These are phyloP conservation scores for Saksenaea vasiformis DNA, from an alignment of 371 early-diverging fungal genomes.

Conservation along the genomic window DNA sequence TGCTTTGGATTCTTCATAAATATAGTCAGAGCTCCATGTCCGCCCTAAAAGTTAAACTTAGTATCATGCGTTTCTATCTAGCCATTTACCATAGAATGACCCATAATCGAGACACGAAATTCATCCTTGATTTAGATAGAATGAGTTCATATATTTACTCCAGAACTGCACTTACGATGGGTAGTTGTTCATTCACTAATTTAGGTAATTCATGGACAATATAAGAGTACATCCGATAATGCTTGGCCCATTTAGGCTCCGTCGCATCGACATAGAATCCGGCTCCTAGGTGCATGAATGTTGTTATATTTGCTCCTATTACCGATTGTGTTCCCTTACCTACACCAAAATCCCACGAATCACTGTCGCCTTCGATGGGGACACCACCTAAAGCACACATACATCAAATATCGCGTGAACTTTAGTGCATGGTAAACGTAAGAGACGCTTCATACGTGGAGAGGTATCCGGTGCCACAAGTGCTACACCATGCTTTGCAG, in stretches of 20 bases:
- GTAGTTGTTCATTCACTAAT: constrained; percentile 56
- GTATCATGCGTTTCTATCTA: not conserved
- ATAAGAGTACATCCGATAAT: constrained; percentile 89
- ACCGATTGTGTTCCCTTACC: constrained; percentile 19
- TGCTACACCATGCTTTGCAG: constrained; percentile 70
- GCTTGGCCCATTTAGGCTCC: constrained; percentile 66
- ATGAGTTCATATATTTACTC: not conserved
- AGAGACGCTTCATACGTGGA: constrained; percentile 54
- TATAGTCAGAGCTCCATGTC: constrained; percentile 87
- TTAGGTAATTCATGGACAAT: constrained; percentile 72
- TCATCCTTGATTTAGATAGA: constrained; percentile 46
- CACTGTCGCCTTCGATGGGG: constrained; percentile 49
- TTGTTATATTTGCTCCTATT: not conserved
- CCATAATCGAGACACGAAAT: constrained; percentile 68
- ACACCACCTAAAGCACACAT: constrained; percentile 34
- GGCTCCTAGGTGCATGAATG: constrained; percentile 42
- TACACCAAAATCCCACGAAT: constrained; percentile 56
- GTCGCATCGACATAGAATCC: constrained; percentile 87
- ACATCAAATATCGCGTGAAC: not conserved
- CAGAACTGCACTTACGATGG: constrained; percentile 52
- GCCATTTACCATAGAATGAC: constrained; percentile 76
- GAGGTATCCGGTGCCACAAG: constrained; percentile 88
- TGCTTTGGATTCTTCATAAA: constrained; percentile 68
- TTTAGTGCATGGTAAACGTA: constrained; percentile 10
- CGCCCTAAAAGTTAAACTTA: constrained; percentile 58